Evolutionary conservation across 106 monocot species (phyloP).

Genomic region (Vanilla planifolia): DNA sequence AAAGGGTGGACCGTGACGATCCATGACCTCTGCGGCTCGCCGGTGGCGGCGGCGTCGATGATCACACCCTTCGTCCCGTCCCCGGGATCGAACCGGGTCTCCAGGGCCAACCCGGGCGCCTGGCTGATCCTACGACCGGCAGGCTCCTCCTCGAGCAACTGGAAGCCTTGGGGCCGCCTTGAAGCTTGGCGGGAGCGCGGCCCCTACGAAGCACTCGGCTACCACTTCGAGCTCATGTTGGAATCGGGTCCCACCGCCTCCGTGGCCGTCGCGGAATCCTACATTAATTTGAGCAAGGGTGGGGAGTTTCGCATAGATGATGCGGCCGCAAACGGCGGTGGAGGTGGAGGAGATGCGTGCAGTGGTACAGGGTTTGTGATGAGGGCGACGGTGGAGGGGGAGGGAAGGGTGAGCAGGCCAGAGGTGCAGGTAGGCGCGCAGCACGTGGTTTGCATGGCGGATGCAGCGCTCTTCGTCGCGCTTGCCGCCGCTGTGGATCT

Average conservation of each 20-base stretch:
- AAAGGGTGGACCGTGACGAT: constrained; percentile 95
- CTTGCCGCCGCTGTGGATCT: constrained; percentile 73
- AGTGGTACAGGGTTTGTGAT: constrained; percentile 52
- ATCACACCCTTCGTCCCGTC: constrained; percentile 85
- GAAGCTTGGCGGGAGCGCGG: constrained; percentile 82
- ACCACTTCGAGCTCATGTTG: constrained; percentile 40
- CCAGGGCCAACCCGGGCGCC: constrained; percentile 72
- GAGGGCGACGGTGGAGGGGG: constrained; percentile 60
- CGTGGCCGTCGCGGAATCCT: constrained; percentile 48
- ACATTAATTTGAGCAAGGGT: constrained; percentile 38
- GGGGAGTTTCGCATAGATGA: constrained; percentile 53
- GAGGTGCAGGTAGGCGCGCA: constrained; percentile 58
- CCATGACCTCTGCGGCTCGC: constrained; percentile 86
- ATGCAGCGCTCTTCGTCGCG: constrained; percentile 74
- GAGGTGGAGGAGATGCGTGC: constrained; percentile 20
- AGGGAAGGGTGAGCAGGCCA: constrained; percentile 59
- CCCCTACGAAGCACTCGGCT: constrained; percentile 50
- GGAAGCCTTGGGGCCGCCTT: constrained; percentile 80
- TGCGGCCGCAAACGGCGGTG: constrained; percentile 11
- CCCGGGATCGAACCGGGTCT: constrained; percentile 65
- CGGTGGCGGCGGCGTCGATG: constrained; percentile 80
- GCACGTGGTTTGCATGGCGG: constrained; percentile 54
- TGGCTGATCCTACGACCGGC: constrained; percentile 74
- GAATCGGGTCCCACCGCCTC: constrained; percentile 20
- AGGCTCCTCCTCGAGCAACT: constrained; percentile 23